Evolutionary conservation across 2,329 filamentous ascomycete genomes (phyloP).

Genomic region (Xylaria sp.): DNA sequence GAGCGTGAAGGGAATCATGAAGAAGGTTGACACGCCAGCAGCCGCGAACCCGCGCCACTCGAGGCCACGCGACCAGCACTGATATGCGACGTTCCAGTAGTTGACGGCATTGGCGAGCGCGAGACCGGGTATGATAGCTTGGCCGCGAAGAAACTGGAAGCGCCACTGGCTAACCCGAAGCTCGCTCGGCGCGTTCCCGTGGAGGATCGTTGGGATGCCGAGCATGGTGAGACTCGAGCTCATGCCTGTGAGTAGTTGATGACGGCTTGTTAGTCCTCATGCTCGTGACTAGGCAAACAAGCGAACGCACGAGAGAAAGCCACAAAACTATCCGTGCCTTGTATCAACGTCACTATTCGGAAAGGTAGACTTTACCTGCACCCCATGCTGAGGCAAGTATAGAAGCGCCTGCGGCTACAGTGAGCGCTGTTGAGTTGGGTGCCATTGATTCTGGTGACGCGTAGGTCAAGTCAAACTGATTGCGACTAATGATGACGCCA

Average conservation of each 20-base stretch:
- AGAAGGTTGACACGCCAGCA: conserved; percentile 39
- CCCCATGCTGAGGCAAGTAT: conserved; percentile 37
- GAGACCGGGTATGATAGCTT: conserved; percentile 34
- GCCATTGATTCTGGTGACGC: conserved; percentile 22
- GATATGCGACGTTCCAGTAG: conserved; percentile 40
- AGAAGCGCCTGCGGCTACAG: conserved; percentile 28
- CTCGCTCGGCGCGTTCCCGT: conserved; percentile 35
- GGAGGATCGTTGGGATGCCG: conserved; percentile 39
- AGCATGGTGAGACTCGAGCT: conserved; percentile 37
- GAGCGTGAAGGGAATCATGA: conserved; percentile 42
- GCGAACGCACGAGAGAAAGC: not conserved
- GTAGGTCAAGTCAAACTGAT: conserved; percentile 9
- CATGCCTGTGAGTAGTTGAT: conserved; percentile 33
- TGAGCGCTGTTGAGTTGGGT: conserved; percentile 22
- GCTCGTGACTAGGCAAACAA: conserved; percentile 1
- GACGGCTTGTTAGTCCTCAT: conserved; percentile 19
- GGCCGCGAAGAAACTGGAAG: conserved; percentile 39
- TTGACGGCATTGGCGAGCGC: conserved; percentile 38
- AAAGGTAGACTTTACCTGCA: conserved; percentile 31
- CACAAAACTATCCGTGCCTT: not conserved
- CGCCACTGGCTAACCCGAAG: conserved; percentile 43
- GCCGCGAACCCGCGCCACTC: conserved; percentile 45
- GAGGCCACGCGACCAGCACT: conserved; percentile 33
- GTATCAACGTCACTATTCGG: not conserved
- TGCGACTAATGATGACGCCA: not conserved